These are phyloP conservation scores for Epichloe glyceriae DNA, from an alignment of 2,329 filamentous ascomycete species.

Conservation along the genomic window DNA sequence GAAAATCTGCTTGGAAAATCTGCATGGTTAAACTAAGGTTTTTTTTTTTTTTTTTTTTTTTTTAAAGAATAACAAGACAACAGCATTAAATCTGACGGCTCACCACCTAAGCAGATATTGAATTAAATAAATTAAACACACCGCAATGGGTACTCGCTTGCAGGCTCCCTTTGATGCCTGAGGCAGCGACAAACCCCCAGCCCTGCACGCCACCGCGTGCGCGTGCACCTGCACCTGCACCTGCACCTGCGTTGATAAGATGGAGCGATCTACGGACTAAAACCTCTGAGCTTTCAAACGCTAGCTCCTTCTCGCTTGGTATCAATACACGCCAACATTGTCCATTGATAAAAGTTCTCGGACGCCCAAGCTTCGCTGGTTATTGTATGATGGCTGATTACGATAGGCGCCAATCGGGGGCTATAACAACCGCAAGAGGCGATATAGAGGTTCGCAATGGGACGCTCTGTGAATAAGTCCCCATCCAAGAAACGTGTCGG, in stretches of 20 bases:
- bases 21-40: too few relatives aligned
- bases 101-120: too few relatives aligned
- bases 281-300: neutral
- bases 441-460: constrained; percentile 55
- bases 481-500: neutral
- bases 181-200: neutral
- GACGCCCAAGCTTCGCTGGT: neutral
- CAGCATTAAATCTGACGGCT: too few relatives aligned
- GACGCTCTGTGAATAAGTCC: too few relatives aligned
- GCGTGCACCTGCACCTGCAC: neutral
- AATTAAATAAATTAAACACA: too few relatives aligned
- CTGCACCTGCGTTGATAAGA: neutral
- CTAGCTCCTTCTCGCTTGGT: neutral
- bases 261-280: neutral
- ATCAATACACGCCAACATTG: neutral
- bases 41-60: too few relatives aligned
- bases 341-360: neutral
- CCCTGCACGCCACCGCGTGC: neutral
- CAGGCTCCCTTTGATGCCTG: neutral
- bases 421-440: constrained; percentile 58
- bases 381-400: constrained; percentile 36
- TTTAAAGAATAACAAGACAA: too few relatives aligned
- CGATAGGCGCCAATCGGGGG: constrained; percentile 41
- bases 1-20: too few relatives aligned
- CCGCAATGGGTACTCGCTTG: too few relatives aligned